Percentiles rank a stretch among this genome's conserved stretches.
phyloP scores from a whole-genome alignment of 352 stramenopile species.

The Phytophthora crassamura region DNA sequence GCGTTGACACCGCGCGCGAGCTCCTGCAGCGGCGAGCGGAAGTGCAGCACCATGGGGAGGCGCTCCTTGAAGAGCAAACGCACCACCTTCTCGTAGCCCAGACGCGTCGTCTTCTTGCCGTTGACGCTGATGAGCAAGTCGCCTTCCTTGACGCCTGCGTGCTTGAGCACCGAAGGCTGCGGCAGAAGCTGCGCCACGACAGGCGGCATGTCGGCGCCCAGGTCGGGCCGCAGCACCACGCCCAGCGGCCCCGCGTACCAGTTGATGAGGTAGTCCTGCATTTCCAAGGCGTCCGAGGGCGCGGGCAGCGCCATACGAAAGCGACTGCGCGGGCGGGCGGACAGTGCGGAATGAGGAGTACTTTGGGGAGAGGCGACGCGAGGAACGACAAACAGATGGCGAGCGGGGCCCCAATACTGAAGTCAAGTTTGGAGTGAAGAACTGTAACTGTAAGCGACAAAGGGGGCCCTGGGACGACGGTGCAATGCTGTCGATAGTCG shows the following conservation, averaged over 20 bases:
- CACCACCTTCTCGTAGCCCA: slow-evolving; percentile 84
- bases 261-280: slow-evolving; percentile 88
- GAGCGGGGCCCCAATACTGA: too few species aligned
- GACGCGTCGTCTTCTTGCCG: slow-evolving; percentile 74
- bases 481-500: too few species aligned
- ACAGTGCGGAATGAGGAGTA: not conserved
- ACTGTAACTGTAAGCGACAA: too few species aligned
- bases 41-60: slow-evolving; percentile 78
- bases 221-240: slow-evolving; percentile 72
- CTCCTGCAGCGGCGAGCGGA: slow-evolving; percentile 58
- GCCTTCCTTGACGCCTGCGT: slow-evolving; percentile 67
- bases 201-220: slow-evolving; percentile 80
- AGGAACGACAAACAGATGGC: not conserved
- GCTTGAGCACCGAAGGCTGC: slow-evolving; percentile 74
- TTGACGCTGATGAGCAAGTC: slow-evolving; percentile 84
- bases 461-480: too few species aligned
- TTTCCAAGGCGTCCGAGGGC: slow-evolving; percentile 14
- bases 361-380: too few species aligned
- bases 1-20: slow-evolving; percentile 16
- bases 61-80: slow-evolving; percentile 81
- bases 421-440: too few species aligned
- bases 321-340: too few species aligned
- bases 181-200: slow-evolving; percentile 76
- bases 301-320: slow-evolving; percentile 7
- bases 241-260: slow-evolving; percentile 84